phyloP scores from a whole-genome alignment of 2,329 filamentous ascomycete species.

The Microdochium nivale region DNA sequence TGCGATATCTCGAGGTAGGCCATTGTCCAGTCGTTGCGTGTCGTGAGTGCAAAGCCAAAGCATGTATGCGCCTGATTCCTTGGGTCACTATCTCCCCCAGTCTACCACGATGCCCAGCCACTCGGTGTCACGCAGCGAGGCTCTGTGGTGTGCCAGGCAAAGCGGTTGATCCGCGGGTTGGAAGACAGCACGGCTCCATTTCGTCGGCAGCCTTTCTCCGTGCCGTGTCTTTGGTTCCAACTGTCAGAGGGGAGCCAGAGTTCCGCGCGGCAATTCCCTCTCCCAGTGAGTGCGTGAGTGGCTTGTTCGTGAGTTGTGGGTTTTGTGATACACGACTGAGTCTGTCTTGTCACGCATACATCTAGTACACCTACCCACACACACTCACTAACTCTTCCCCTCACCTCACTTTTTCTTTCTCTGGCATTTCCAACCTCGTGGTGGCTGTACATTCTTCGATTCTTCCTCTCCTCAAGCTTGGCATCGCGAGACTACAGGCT shows the following conservation, averaged over 20 bases:
- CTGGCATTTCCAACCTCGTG: constrained; percentile 1
- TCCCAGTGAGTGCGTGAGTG: neutral
- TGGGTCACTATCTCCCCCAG: too few relatives aligned
- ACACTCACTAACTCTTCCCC: neutral
- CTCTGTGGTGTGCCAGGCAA: neutral
- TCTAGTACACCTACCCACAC: neutral
- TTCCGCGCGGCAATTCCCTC: too few relatives aligned
- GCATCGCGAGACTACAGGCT: neutral
- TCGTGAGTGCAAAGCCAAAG: too few relatives aligned
- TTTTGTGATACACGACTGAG: neutral
- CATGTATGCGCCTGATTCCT: too few relatives aligned
- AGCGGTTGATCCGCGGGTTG: neutral
- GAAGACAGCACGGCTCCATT: neutral
- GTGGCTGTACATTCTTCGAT: neutral
- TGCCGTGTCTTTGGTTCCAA: too few relatives aligned
- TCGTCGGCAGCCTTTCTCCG: too few relatives aligned
- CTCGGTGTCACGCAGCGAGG: neutral
- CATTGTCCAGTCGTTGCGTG: too few relatives aligned
- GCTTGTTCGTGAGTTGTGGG: neutral
- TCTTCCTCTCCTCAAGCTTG: neutral
- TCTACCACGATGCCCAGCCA: neutral
- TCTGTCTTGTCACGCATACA: neutral
- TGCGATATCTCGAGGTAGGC: too few relatives aligned
- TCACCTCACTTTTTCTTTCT: neutral
- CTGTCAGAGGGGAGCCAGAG: too few relatives aligned